Base-by-base conservation (phyloP, 2,329 filamentous ascomycete species). In the Talaromyces sp. region DNA sequence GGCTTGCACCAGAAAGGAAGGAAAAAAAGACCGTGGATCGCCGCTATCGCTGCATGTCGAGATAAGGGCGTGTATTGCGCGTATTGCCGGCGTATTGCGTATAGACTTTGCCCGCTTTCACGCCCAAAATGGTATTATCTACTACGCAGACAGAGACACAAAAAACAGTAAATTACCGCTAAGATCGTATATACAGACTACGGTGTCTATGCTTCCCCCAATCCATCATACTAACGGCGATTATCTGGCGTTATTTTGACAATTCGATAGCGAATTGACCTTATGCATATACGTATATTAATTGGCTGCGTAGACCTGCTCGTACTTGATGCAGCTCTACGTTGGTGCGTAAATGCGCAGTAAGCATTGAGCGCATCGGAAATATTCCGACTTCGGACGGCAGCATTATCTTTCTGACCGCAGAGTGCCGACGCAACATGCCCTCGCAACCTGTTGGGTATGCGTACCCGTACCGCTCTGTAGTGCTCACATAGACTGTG, bases 1-100 rank as follows among this genome's bases (percentile, higher is more conserved):
- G 42, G 6, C 21, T 46, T 25, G 42, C 5, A 46, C 42, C 0
- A 14, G 18, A 44, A 31, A 35, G 25, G 16, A n/a, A 33, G 12
- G 28, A 40, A 61, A 61, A 42, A 54, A 31, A 11, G 40, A 23
- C n/a, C 25, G 58, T 54, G 58, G 46, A 54, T 40, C 44, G 16
- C 50, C 50, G 50, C 50, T 56, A 56, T 56, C 42, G 58, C 58
- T 33, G 18, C 28, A 23, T 48, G 28, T 60, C n/a, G 16, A 35
- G 44, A 60, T 50, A 40, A 60, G 33, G 37, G 44, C 35, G 33
- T 28, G 31, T 7, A 11, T 21, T 18, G 2, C 18, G 21, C 6
- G 35, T 39, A 52, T 54, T 54, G 11, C 21, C n/a, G n/a, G 2
- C 3, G 58, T 60, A 60, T 39, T 40, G 16, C 50, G 2, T 12